These are phyloP conservation scores for Cyberlindnera sargentensis DNA, from an alignment of 805 yeast genomes.

Conservation along the genomic window DNA sequence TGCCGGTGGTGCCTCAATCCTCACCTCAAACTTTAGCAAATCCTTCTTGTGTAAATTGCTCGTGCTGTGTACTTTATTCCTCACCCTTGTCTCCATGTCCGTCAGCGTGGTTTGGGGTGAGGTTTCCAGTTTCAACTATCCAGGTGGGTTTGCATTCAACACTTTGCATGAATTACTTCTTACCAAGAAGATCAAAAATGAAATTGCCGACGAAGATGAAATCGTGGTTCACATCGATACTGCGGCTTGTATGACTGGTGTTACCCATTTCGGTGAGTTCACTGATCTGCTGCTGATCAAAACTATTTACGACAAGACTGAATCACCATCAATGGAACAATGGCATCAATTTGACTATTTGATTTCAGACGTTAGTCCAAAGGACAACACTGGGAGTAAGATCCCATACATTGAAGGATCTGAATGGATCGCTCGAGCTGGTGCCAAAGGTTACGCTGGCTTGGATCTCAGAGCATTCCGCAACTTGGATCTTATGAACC, in stretches of 20 bases:
- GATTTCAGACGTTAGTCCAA: constrained; percentile 26
- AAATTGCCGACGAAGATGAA: constrained; percentile 10
- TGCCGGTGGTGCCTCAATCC: constrained; percentile 47
- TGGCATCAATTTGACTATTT: constrained; percentile 48
- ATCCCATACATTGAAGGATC: constrained; percentile 23
- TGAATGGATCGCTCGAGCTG: constrained; percentile 38
- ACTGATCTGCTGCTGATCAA: constrained; percentile 22
- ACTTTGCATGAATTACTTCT: constrained; percentile 40
- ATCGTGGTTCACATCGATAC: constrained; percentile 66
- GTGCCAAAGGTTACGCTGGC: constrained; percentile 35
- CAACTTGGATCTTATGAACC: constrained; percentile 6
- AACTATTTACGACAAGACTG: constrained; percentile 70
- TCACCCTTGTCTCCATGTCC: constrained; percentile 29
- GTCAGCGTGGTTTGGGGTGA: constrained; percentile 47
- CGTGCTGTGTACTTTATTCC: constrained; percentile 15
- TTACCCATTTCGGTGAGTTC: constrained; percentile 65
- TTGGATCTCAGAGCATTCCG: constrained; percentile 24
- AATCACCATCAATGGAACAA: constrained; percentile 31
- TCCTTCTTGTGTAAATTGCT: constrained; percentile 11
- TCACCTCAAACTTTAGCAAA: constrained; percentile 18
- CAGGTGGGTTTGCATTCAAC: constrained; percentile 75
- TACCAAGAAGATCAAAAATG: constrained; percentile 4
- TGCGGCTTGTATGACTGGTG: constrained; percentile 84
- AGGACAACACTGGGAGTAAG: constrained; percentile 1
- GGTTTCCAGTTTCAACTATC: constrained; percentile 72